Percentiles rank a stretch among this genome's conserved stretches.
These are phyloP conservation scores for Nothophaeocryptopus gaeumannii DNA, from an alignment of 2,329 filamentous ascomycete genomes.

Conservation along the genomic window DNA sequence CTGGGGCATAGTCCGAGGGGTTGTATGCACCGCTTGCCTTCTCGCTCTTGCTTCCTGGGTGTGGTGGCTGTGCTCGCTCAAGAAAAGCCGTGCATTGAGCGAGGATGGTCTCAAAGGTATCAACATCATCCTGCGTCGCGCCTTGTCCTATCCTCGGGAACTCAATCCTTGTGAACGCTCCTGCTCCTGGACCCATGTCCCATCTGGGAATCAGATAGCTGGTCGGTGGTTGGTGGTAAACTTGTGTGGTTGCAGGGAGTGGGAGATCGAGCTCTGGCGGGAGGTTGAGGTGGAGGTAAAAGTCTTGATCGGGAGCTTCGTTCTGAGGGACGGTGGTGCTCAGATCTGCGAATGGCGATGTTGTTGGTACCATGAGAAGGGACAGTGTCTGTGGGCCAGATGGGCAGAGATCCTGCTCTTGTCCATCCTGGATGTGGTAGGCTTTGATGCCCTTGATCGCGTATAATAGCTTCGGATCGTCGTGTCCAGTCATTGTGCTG, in stretches of 20 bases:
- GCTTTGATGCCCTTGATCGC: slow-evolving; percentile 79
- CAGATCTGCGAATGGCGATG: slow-evolving; percentile 62
- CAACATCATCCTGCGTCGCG: slow-evolving; percentile 83
- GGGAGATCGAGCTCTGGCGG: slow-evolving; percentile 92
- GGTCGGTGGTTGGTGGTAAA: slow-evolving; percentile 89
- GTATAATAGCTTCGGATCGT: slow-evolving; percentile 57
- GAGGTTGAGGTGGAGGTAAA: slow-evolving; percentile 92
- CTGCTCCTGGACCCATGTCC: slow-evolving; percentile 84
- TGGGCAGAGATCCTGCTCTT: slow-evolving; percentile 76
- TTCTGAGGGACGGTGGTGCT: slow-evolving; percentile 57
- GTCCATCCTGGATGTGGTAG: slow-evolving; percentile 85
- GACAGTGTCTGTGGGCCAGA: slow-evolving; percentile 88
- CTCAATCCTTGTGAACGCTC: slow-evolving; percentile 89
- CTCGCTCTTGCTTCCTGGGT: slow-evolving; percentile 32
- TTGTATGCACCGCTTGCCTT: slow-evolving; percentile 60
- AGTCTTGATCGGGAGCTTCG: slow-evolving; percentile 72
- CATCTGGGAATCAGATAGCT: slow-evolving; percentile 95
- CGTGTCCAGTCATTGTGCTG: slow-evolving; percentile 47
- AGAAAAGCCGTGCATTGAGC: slow-evolving; percentile 97
- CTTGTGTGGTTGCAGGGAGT: slow-evolving; percentile 90
- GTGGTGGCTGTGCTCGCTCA: slow-evolving; percentile 69
- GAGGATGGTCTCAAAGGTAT: slow-evolving; percentile 95
- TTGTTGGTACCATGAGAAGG: slow-evolving; percentile 91
- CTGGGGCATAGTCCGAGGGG: slow-evolving; percentile 73
- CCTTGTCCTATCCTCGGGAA: slow-evolving; percentile 73